These are phyloP conservation scores for Alternaria sp. DNA, from an alignment of 2,329 filamentous ascomycete species.

Conservation along the genomic window DNA sequence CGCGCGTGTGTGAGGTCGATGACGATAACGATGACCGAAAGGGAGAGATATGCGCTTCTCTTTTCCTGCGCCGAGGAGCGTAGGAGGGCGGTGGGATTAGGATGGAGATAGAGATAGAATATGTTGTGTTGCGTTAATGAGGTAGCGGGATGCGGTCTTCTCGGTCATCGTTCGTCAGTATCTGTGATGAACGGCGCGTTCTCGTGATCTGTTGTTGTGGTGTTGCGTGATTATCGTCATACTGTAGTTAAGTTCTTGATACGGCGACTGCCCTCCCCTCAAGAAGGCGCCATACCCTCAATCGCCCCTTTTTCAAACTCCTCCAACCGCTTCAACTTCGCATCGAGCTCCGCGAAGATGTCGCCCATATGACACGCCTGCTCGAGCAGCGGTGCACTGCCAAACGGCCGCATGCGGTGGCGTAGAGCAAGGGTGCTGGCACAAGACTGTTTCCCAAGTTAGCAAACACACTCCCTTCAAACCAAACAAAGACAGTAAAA, in stretches of 20 bases:
- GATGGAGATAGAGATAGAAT: background rate
- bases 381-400: conserved; percentile 67
- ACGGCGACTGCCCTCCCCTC: background rate
- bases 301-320: conserved; percentile 40
- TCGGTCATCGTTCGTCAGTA: background rate
- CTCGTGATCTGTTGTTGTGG: background rate
- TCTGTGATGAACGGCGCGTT: background rate
- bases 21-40: background rate
- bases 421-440: conserved; percentile 79
- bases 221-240: background rate
- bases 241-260: background rate
- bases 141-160: background rate
- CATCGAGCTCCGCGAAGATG: conserved; percentile 67
- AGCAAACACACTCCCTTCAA: conserved; percentile 15
- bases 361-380: conserved; percentile 79
- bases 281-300: conserved; percentile 35
- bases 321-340: conserved; percentile 69
- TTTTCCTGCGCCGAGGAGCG: background rate
- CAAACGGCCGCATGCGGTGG: conserved; percentile 76
- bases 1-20: background rate
- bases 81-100: too few species aligned
- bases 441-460: conserved; percentile 67
- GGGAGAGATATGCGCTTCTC: background rate
- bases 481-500: conserved; percentile 8
- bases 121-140: background rate